A percentile compares a stretch with the other conserved stretches of the same genome.
phyloP scores from a whole-genome alignment of 768 basidiomycete species.

The Tephrocybe sp. region DNA sequence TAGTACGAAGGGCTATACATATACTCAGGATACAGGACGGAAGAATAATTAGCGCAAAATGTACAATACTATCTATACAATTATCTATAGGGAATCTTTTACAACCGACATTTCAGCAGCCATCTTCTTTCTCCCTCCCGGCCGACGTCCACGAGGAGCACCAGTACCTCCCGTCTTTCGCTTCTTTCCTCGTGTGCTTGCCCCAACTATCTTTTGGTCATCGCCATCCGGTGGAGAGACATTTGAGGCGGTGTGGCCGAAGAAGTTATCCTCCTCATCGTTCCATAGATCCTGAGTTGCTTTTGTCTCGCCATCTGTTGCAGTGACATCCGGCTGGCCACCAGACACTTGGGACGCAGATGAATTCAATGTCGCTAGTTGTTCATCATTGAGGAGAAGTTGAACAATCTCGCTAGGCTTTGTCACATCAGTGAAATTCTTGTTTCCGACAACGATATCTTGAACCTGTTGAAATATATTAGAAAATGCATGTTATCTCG shows the following conservation, averaged over 20 bases:
- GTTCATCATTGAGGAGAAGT: slow-evolving; percentile 90
- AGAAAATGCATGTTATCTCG: slow-evolving; percentile 7
- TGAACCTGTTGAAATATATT: slow-evolving; percentile 69
- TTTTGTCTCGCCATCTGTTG: slow-evolving; percentile 31
- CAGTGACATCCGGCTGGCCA: slow-evolving; percentile 25
- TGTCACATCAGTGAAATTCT: slow-evolving; percentile 87
- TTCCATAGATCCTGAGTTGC: slow-evolving; percentile 72
- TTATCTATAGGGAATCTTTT: neutral
- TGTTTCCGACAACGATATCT: slow-evolving; percentile 98
- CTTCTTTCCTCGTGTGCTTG: slow-evolving; percentile 39
- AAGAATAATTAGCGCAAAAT: slow-evolving; percentile 11
- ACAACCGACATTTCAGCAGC: slow-evolving; percentile 3
- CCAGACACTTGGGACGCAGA: slow-evolving; percentile 34
- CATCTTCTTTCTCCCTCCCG: slow-evolving; percentile 37
- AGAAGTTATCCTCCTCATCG: slow-evolving; percentile 86
- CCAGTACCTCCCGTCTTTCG: slow-evolving; percentile 35
- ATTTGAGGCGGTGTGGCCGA: slow-evolving; percentile 51
- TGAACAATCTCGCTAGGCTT: slow-evolving; percentile 98
- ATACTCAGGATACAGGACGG: no score
- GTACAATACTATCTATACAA: neutral
- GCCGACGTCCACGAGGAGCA: slow-evolving; percentile 38
- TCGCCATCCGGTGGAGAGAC: slow-evolving; percentile 28
- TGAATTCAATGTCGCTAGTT: slow-evolving; percentile 69
- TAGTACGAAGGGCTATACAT: no score
- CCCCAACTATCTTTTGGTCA: slow-evolving; percentile 30